A percentile compares a stretch with the other conserved stretches of the same genome.
Evolutionary conservation across 2,329 filamentous ascomycete species (phyloP).

Genomic region (Fusarium sp.): DNA sequence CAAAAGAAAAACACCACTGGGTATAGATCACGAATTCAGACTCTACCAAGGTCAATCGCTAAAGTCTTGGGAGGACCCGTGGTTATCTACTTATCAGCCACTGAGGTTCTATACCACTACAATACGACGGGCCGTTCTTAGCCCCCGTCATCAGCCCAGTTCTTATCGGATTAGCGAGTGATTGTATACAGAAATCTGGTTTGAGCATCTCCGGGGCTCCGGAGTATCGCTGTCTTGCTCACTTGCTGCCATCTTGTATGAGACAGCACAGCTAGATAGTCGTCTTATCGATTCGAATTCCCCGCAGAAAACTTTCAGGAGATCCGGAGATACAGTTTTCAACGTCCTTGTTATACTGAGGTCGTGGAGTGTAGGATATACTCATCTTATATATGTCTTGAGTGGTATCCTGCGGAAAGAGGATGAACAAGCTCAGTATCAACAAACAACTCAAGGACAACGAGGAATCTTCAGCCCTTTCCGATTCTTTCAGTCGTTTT

Average conservation of each 20-base stretch:
- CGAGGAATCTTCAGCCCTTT: background rate
- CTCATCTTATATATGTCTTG: slow-evolving; percentile 37
- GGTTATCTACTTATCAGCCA: slow-evolving; percentile 18
- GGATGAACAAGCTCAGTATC: slow-evolving; percentile 24
- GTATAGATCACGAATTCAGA: slow-evolving; percentile 1
- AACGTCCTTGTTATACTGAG: background rate
- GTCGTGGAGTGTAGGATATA: slow-evolving; percentile 11
- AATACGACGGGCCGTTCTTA: slow-evolving; percentile 29
- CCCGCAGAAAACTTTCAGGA: slow-evolving; percentile 30
- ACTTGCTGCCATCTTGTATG: slow-evolving; percentile 11
- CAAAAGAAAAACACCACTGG: background rate
- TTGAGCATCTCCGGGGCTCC: slow-evolving; percentile 41
- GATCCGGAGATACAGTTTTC: slow-evolving; percentile 42
- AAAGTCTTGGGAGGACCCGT: background rate
- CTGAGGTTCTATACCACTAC: slow-evolving; percentile 22
- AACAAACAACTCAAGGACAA: slow-evolving; percentile 23
- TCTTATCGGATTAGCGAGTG: slow-evolving; percentile 41
- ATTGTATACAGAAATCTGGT: slow-evolving; percentile 14
- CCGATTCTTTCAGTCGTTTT: background rate
- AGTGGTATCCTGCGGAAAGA: slow-evolving; percentile 12
- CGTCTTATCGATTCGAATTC: slow-evolving; percentile 31
- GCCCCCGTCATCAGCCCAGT: slow-evolving; percentile 23
- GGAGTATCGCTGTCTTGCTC: slow-evolving; percentile 30
- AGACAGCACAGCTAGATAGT: slow-evolving; percentile 28
- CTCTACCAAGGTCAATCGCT: background rate